phyloP scores from a whole-genome alignment of 2,329 filamentous ascomycete genomes.

The Mycogone perniciosa region DNA sequence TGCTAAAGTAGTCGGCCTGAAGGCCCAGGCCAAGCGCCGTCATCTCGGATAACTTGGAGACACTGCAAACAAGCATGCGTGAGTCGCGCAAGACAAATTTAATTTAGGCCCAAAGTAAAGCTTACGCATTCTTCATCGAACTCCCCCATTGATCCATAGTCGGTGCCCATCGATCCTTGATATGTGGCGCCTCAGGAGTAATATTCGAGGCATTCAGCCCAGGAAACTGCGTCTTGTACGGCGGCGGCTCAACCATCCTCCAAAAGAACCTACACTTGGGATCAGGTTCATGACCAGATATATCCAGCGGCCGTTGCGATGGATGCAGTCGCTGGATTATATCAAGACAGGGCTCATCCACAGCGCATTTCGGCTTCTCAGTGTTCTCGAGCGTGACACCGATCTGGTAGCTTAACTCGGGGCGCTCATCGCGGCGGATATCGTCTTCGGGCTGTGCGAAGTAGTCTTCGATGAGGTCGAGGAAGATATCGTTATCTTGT shows the following conservation, averaged over 20 bases:
- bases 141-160: conserved; percentile 52
- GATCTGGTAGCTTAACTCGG: conserved; percentile 53
- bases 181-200: conserved; percentile 42
- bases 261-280: conserved; percentile 60
- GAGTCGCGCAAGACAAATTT: neutral
- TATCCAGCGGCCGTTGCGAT: conserved; percentile 51
- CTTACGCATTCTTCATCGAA: conserved; percentile 53
- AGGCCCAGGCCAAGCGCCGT: conserved; percentile 50
- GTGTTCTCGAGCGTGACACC: conserved; percentile 58
- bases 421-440: conserved; percentile 47
- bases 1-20: conserved; percentile 45
- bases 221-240: conserved; percentile 50
- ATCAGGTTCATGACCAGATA: conserved; percentile 49
- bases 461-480: conserved; percentile 59
- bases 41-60: conserved; percentile 54
- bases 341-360: conserved; percentile 53
- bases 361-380: conserved; percentile 57
- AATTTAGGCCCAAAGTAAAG: neutral
- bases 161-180: conserved; percentile 45
- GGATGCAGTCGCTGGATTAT: conserved; percentile 50
- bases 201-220: conserved; percentile 50
- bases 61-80: conserved; percentile 27
- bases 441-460: conserved; percentile 48
- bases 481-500: conserved; percentile 48
- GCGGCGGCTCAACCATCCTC: conserved; percentile 49